Conservation (phyloP, 768 basidiomycete genomes). For the Russula sp. region DNA sequence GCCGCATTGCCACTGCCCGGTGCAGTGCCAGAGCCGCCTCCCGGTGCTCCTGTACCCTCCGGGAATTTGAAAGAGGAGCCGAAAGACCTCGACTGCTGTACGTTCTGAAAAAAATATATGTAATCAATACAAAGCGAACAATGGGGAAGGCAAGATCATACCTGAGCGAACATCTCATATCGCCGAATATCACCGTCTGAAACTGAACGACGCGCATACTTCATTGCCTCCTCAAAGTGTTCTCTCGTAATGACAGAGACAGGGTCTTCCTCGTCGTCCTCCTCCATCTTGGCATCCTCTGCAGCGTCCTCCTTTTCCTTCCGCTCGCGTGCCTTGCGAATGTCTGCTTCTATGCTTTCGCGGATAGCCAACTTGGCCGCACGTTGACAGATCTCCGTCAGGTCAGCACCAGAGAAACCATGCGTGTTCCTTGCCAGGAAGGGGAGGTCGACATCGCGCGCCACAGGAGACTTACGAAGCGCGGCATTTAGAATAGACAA, state of each 20-base stretch:
- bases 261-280: conserved; percentile 76
- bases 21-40: conserved; percentile 30
- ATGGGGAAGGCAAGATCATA: conserved; percentile 34
- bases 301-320: conserved; percentile 74
- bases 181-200: conserved; percentile 95
- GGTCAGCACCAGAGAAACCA: conserved; percentile 98
- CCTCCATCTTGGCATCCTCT: conserved; percentile 66
- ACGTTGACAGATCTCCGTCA: conserved; percentile 99
- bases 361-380: conserved; percentile 97
- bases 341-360: conserved; percentile 91
- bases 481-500: conserved; percentile 86
- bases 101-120: conserved; percentile 50
- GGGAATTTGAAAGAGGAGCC: conserved; percentile 99
- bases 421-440: conserved; percentile 93
- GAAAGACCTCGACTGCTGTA: conserved; percentile 89
- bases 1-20: conserved; percentile 59
- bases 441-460: conserved; percentile 72
- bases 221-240: conserved; percentile 99
- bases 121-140: conserved; percentile 1
- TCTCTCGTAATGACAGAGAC: conserved; percentile 87
- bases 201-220: conserved; percentile 93
- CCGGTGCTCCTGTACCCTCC: conserved; percentile 44
- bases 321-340: conserved; percentile 73
- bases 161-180: conserved; percentile 98
- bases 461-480: conserved; percentile 89